Conservation (phyloP, 2,329 filamentous ascomycete species). For the Phyllosticta citrichinensis region DNA sequence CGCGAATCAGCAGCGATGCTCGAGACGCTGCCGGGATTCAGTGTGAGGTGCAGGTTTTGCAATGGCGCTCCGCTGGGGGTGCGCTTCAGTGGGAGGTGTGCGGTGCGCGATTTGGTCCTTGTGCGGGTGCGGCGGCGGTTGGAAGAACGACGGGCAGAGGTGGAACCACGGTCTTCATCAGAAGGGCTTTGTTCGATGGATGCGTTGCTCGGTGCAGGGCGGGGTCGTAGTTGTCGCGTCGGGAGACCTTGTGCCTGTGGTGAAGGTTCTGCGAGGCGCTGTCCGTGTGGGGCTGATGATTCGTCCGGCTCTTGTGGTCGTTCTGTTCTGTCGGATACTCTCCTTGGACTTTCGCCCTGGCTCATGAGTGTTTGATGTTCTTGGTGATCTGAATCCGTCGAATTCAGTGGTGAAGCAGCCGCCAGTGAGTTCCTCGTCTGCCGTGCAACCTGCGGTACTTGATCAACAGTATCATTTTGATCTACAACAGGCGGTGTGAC, state of each 20-base stretch:
- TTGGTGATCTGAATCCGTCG: background rate
- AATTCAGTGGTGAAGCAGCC: too few relatives aligned
- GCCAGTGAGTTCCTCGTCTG: background rate
- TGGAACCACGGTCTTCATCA: background rate
- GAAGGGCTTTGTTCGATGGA: background rate
- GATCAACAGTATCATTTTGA: background rate
- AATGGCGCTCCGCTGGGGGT: constrained; percentile 20
- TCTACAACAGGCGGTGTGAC: background rate
- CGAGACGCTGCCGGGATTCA: background rate
- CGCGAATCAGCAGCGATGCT: background rate
- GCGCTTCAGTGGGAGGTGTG: constrained; percentile 29
- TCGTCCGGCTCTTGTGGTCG: background rate
- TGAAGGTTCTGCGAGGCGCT: background rate
- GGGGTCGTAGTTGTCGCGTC: background rate
- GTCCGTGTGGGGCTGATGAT: background rate
- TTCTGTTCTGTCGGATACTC: background rate
- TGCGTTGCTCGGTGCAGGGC: background rate
- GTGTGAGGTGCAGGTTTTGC: constrained; percentile 15
- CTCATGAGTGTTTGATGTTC: background rate
- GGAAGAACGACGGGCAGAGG: constrained; percentile 1
- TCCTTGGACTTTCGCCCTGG: background rate
- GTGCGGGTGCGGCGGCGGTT: constrained; percentile 15
- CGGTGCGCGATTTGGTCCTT: constrained; percentile 24
- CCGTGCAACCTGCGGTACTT: background rate
- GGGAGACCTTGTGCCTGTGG: background rate